A percentile compares a stretch with the other conserved stretches of the same genome.
phyloP scores from a whole-genome alignment of 2,329 filamentous ascomycete species.

The Pseudovirgaria hyperparasitica region DNA sequence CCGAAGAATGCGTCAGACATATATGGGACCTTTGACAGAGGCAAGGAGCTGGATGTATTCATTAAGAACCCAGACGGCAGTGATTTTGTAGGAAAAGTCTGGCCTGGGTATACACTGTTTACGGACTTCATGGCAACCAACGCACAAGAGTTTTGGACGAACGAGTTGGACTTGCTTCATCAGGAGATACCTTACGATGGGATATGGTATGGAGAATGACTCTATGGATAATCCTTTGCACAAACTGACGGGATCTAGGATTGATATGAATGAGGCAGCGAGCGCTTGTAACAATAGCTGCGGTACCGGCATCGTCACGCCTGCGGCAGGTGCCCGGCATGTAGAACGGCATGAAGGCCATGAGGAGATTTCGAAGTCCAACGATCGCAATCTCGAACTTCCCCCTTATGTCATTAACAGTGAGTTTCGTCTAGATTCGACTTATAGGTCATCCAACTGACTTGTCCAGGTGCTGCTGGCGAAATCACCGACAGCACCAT shows the following conservation, averaged over 20 bases:
- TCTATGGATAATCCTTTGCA: neutral
- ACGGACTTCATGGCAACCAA: conserved; percentile 49
- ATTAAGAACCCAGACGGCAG: conserved; percentile 42
- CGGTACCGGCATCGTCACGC: conserved; percentile 51
- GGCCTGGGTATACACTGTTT: conserved; percentile 49
- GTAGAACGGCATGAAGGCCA: no score
- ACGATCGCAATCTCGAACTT: conserved; percentile 53
- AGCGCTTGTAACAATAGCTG: conserved; percentile 62
- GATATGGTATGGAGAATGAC: conserved; percentile 10
- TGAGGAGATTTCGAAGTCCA: conserved; percentile 48
- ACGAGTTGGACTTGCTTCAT: conserved; percentile 30
- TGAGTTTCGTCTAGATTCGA: no score
- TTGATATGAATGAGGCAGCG: conserved; percentile 49
- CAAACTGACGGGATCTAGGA: conserved; percentile 42
- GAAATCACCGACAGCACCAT: conserved; percentile 62
- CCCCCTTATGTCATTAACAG: conserved; percentile 70
- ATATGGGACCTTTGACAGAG: conserved; percentile 39
- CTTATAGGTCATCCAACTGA: no score
- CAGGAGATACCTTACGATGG: conserved; percentile 39
- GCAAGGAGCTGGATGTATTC: conserved; percentile 36
- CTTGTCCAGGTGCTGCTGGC: no score
- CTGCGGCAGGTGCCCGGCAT: no score
- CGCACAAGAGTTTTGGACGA: conserved; percentile 46
- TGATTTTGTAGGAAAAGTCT: conserved; percentile 42
- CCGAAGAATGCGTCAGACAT: conserved; percentile 52